phyloP scores from a whole-genome alignment of 371 early-diverging fungal genomes.

The Chytridiales sp. region DNA sequence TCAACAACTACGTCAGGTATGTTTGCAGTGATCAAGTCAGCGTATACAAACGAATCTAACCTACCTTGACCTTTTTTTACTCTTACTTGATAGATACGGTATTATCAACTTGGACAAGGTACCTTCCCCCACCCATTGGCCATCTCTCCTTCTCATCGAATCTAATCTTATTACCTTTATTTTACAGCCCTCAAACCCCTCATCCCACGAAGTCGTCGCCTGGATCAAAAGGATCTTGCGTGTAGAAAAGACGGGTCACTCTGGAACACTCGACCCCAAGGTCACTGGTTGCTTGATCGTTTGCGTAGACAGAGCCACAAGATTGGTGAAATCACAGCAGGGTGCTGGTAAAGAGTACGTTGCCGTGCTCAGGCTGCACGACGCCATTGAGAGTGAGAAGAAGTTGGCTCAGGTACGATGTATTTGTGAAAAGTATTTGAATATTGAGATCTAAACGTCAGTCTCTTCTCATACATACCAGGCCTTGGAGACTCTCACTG shows the following conservation, averaged over 20 bases:
- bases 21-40: not conserved
- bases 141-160: no score
- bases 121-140: no score
- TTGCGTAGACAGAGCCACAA: constrained; percentile 98
- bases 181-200: constrained; percentile 99
- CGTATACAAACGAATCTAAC: not conserved
- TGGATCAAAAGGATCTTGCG: constrained; percentile 99
- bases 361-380: constrained; percentile 93
- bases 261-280: constrained; percentile 99
- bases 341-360: constrained; percentile 99
- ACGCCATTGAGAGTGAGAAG: constrained; percentile 85
- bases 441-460: no score
- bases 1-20: constrained; percentile 85
- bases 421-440: no score
- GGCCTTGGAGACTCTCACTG: constrained; percentile 94
- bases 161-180: no score
- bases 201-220: constrained; percentile 99
- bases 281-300: constrained; percentile 99
- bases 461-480: no score
- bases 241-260: constrained; percentile 99
- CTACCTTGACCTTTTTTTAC: not conserved
- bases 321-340: constrained; percentile 99
- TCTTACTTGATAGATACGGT: constrained; percentile 71
- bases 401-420: constrained; percentile 67
- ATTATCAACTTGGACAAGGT: constrained; percentile 98